These are phyloP conservation scores for Talaromyces amestolkiae DNA, from an alignment of 2,329 filamentous ascomycete genomes.

Conservation along the genomic window DNA sequence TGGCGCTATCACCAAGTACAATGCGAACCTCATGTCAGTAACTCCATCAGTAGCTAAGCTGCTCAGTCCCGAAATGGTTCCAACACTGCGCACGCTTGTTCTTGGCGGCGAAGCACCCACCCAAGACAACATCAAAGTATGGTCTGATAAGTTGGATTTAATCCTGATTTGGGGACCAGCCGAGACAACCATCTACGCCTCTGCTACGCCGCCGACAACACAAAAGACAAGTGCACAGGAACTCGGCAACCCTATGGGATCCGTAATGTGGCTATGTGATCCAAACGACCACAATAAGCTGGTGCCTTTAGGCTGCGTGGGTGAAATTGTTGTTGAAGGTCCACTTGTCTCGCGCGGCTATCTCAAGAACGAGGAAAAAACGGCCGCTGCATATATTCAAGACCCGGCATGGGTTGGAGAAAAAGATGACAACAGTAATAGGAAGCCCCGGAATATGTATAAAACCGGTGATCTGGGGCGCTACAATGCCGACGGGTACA, in stretches of 20 bases:
- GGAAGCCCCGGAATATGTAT: constrained; percentile 26
- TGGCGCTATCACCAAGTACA: constrained; percentile 46
- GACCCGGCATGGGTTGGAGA: constrained; percentile 21
- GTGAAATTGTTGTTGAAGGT: constrained; percentile 44
- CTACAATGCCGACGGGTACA: constrained; percentile 29
- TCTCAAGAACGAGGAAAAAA: constrained; percentile 27
- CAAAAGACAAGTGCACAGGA: neutral
- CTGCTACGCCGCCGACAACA: neutral
- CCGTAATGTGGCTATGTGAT: neutral
- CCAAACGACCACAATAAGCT: constrained; percentile 9
- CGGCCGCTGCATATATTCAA: constrained; percentile 26
- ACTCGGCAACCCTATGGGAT: neutral
- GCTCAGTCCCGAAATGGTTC: constrained; percentile 35
- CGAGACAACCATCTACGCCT: neutral
- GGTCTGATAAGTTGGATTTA: constrained; percentile 21
- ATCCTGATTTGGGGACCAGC: neutral
- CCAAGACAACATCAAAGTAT: constrained; percentile 45
- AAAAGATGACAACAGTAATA: neutral
- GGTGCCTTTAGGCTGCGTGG: constrained; percentile 38
- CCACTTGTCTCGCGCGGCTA: constrained; percentile 31
- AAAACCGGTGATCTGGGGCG: constrained; percentile 36
- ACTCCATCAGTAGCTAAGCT: constrained; percentile 53
- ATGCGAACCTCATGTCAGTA: constrained; percentile 53
- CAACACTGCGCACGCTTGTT: constrained; percentile 35
- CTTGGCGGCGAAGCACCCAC: constrained; percentile 36